phyloP scores from a whole-genome alignment of 202 grass and related monocot genomes.

The Bolboschoenoplectus hybrid region DNA sequence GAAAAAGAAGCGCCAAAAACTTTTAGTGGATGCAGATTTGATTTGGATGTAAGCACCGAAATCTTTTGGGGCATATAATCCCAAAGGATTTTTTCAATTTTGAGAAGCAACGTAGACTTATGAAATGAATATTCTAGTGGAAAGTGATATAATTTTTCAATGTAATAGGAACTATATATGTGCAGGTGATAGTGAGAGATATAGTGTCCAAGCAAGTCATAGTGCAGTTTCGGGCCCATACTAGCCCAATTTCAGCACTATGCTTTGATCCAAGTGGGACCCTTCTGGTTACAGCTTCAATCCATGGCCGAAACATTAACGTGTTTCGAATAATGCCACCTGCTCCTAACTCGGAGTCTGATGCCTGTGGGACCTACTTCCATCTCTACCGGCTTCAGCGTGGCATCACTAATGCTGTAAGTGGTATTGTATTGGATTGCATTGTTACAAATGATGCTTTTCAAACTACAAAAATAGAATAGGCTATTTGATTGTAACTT shows the following conservation, averaged over 20 bases:
- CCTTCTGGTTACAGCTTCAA: conserved; percentile 90
- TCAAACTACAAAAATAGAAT: conserved; percentile 10
- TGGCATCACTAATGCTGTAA: conserved; percentile 94
- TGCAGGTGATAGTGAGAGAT: conserved; percentile 84
- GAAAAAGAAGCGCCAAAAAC: neutral
- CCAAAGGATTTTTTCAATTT: neutral
- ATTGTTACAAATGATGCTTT: conserved; percentile 22
- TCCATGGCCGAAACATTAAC: conserved; percentile 88
- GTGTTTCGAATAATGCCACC: conserved; percentile 86
- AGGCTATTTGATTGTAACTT: neutral
- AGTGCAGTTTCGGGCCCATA: conserved; percentile 95
- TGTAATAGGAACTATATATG: conserved; percentile 31
- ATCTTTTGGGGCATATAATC: conserved; percentile 23
- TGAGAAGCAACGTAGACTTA: conserved; percentile 28
- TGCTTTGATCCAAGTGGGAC: conserved; percentile 97
- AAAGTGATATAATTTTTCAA: conserved; percentile 26
- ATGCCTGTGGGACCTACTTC: conserved; percentile 58
- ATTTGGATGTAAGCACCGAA: conserved; percentile 18
- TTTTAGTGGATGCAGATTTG: conserved; percentile 29
- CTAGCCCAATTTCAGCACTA: conserved; percentile 88
- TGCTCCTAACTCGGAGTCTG: conserved; percentile 51
- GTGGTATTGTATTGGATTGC: conserved; percentile 39
- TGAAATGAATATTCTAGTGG: conserved; percentile 25
- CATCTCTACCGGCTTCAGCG: conserved; percentile 92
- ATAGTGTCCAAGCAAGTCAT: conserved; percentile 85